A percentile compares a stretch with the other conserved stretches of the same genome.
Conservation (phyloP, 176 grass and related monocot genomes). For the Chloris gayana region DNA sequence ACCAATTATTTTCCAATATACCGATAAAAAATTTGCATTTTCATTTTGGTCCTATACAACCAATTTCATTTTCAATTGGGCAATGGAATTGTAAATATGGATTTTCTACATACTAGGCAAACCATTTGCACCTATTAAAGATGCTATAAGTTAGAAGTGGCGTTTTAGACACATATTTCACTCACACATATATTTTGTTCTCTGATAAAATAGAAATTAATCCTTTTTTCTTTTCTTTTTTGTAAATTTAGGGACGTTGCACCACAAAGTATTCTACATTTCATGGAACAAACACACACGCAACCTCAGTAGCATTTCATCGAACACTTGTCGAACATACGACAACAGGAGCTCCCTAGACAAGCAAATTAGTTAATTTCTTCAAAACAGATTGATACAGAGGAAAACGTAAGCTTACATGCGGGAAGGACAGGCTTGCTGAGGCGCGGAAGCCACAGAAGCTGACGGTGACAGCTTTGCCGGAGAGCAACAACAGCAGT, state of each 20-base stretch:
- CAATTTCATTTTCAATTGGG: neutral
- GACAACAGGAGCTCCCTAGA: neutral
- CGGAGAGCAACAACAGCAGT: neutral
- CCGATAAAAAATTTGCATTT: slow-evolving; percentile 10
- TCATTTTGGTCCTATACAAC: neutral
- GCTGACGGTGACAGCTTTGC: neutral
- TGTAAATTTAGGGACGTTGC: neutral
- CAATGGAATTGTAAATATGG: too few species aligned
- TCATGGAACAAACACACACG: neutral
- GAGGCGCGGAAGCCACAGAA: neutral
- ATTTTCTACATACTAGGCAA: neutral
- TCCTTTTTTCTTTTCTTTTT: neutral
- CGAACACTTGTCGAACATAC: slow-evolving; percentile 16
- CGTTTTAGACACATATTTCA: neutral
- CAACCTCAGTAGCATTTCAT: slow-evolving; percentile 10
- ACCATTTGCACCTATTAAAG: neutral
- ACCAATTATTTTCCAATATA: neutral
- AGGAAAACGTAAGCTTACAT: neutral
- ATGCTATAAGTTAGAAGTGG: neutral
- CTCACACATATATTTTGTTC: neutral
- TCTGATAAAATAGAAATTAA: neutral
- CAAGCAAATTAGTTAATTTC: neutral
- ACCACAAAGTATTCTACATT: neutral
- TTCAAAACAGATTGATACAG: neutral
- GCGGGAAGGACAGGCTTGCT: too few species aligned